Evolutionary conservation across 768 basidiomycete genomes (phyloP), one percentile per base, ranked within the genome.

Genomic region (Trametes meyenii): DNA sequence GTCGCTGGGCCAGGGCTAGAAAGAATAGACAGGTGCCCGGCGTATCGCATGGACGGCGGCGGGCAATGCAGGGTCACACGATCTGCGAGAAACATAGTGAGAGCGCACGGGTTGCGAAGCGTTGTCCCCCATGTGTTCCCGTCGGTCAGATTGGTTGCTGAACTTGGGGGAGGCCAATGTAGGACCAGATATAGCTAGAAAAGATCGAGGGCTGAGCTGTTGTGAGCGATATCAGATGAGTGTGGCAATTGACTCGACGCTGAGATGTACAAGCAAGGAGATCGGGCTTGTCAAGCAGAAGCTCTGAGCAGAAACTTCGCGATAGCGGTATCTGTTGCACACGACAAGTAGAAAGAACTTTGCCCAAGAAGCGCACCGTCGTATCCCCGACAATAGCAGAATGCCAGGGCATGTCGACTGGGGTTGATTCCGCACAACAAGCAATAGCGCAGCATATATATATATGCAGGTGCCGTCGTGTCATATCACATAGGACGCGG

Each of bases 271-370:
- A 10, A 26, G 23, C 29, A 33, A 12, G n/a, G 19, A 40, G 36
- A 38, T 52, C 51, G 35, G 36, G 13, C 5, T 16, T 50, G 36
- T 10, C 11, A 36, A 50, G 44, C 35, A 36, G 56, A 48, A 50
- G 48, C 23, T 3, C 21, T 42, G 38, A 5, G 23, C 23, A 17
- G 19, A 23, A 14, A 40, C 57, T 43, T 50, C 57, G 29, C 56
- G 57, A 58, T 58, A 58, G 49, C 26, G 50, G 38, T 58, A 58
- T 58, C 57, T 35, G 57, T 33, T 39, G 57, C 48, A 17, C 38
- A 40, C 5, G 16, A 24, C 43, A 8, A n/a, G 40, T 24, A 17
- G 10, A 19, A 19, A 26, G 40, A 50, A 43, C 39, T 29, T 35
- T 44, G 35, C 33, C 17, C 19, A 39, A 1, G 8, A 23, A 21